Evolutionary conservation across 306 rosid genomes (phyloP).

Genomic region (Quercus agrifolia): DNA sequence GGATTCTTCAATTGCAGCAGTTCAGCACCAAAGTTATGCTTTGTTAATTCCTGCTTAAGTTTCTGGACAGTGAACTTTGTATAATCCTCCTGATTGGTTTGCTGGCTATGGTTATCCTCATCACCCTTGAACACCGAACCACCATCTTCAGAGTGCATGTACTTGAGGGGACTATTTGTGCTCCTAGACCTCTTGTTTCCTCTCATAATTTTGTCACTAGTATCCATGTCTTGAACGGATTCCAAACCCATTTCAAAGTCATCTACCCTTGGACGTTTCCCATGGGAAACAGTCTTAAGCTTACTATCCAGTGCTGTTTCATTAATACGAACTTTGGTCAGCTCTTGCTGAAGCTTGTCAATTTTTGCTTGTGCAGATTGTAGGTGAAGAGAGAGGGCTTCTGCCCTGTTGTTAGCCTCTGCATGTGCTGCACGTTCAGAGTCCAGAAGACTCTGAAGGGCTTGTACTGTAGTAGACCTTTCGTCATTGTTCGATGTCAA

Average conservation of each 20-base stretch:
- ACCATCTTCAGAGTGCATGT: slow-evolving; percentile 74
- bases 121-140: slow-evolving; percentile 74
- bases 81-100: slow-evolving; percentile 60
- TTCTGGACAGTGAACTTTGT: slow-evolving; percentile 74
- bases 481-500: slow-evolving; percentile 70
- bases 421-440: slow-evolving; percentile 89
- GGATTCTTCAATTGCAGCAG: slow-evolving; percentile 80
- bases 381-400: slow-evolving; percentile 76
- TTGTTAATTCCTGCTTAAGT: slow-evolving; percentile 93
- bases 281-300: slow-evolving; percentile 64
- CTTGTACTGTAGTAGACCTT: slow-evolving; percentile 66
- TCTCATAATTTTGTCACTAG: slow-evolving; percentile 50
- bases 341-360: slow-evolving; percentile 77
- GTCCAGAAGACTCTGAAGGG: slow-evolving; percentile 78
- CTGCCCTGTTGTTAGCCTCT: slow-evolving; percentile 87
- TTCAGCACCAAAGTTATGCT: slow-evolving; percentile 76
- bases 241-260: slow-evolving; percentile 60
- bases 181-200: slow-evolving; percentile 66
- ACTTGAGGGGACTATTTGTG: slow-evolving; percentile 44
- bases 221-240: slow-evolving; percentile 70
- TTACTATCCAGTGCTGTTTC: slow-evolving; percentile 78
- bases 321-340: slow-evolving; percentile 73
- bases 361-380: slow-evolving; percentile 90
- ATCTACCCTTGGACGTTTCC: slow-evolving; percentile 72
- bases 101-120: slow-evolving; percentile 73